A percentile compares a stretch with the other conserved stretches of the same genome.
Conservation (phyloP, 116 monocot species). For the Iris pallida region DNA sequence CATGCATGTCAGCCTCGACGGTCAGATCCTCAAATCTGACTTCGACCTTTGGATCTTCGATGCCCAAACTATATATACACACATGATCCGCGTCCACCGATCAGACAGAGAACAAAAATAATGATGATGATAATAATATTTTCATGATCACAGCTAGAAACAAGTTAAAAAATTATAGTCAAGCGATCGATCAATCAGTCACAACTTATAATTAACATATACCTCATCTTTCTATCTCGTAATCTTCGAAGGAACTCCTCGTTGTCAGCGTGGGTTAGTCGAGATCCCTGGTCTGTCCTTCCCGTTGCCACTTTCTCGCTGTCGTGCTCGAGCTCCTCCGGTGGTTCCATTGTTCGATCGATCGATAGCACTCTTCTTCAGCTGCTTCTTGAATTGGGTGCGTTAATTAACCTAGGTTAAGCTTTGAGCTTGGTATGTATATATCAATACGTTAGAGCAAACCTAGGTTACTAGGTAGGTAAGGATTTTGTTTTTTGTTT, state of each 20-base stretch:
- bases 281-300: too few species aligned
- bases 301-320: too few species aligned
- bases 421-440: too few species aligned
- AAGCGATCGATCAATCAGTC: not conserved
- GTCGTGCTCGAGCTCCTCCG: too few species aligned
- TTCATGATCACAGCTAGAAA: not conserved
- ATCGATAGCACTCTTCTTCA: too few species aligned
- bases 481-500: too few species aligned
- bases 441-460: too few species aligned
- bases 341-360: too few species aligned
- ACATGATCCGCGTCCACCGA: not conserved
- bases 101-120: not conserved
- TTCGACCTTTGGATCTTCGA: constrained; percentile 1
- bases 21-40: constrained; percentile 5
- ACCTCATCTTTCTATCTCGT: constrained; percentile 3
- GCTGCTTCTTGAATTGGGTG: too few species aligned
- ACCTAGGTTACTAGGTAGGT: too few species aligned
- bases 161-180: not conserved
- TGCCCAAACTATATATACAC: not conserved
- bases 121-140: not conserved
- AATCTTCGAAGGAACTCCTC: not conserved
- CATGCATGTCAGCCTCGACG: constrained; percentile 10
- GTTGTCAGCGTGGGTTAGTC: not conserved
- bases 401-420: too few species aligned
- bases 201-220: not conserved